Base-by-base conservation (phyloP, 2,329 filamentous ascomycete genomes). In the Malbranchea cinnamomea region DNA sequence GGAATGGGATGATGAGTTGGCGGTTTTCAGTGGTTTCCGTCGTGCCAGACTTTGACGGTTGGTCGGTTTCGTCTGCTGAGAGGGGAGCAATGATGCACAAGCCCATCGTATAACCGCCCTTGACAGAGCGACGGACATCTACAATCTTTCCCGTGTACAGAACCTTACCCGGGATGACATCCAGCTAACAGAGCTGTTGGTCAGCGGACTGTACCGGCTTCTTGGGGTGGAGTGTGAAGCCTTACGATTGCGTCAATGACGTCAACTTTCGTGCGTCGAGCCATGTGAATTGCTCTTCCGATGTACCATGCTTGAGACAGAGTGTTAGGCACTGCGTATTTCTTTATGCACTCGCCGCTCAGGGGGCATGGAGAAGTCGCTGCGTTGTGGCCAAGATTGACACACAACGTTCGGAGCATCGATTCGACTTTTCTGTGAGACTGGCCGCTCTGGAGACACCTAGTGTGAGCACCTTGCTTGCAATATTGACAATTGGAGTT, bases 61-160 rank as follows among this genome's bases (percentile, higher is more conserved):
- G 25, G 5, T 37, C 35, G n/a, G 31, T 22, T 27, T 39, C 37
- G 3, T 39, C 37, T 14, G 13, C 32, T 5, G 37, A 37, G 9
- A 50, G 35, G 1, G 49, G 49, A 2, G 42, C 47, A 18, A 53
- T 39, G 5, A 44, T 39, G 31, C 45, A 47, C 11, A 42, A 35
- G 6, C 49, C 50, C 44, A 49, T 58, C 39, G 39, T 60, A 47
- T 53, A 59, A 42, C 45, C 57, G 36, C 23, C 56, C 34, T 45
- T 48, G 19, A 52, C 37, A 28, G 41, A 39, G 12, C 57, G 47
- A 20, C 52, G 50, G 2, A 61, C 57, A 17, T 56, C 56, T 4
- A 60, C 46, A 23, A 61, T 56, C 37, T 61, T 61, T 17, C 57
- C 57, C 23, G 54, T 58, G 43, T 59, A 61, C 5, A 61, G 42